Base-by-base conservation (phyloP, 2,329 filamentous ascomycete species). In the Cercospora sp. region DNA sequence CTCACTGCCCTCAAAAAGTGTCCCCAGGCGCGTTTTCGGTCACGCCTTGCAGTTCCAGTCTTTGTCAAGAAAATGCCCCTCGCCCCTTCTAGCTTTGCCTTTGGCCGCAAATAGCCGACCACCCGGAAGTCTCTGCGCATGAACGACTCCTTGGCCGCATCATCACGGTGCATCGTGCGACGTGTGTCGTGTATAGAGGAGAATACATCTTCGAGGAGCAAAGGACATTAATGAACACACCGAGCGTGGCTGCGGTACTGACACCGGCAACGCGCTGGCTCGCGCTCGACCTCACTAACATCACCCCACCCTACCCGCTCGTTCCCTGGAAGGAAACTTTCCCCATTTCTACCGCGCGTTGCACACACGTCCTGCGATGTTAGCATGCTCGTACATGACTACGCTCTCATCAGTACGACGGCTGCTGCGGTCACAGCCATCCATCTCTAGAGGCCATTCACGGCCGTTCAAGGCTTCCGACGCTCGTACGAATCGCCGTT, bases 21-120 rank as follows among this genome's bases (percentile, higher is more conserved):
- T 37, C 32, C 16, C 37, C 55, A n/a, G n/a, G 34, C 40, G 26
- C 40, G 43, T 63, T 63, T 53, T 32, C 43, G 32, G 62, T 58
- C 62, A 59, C 62, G 62, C 62, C 62, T 65, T 65, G 62, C 62
- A 53, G 40, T 10, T 53, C 18, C 55, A 59, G 32, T 59, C 55
- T 59, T 59, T 37, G 55, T 37, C 28, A 59, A 32, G 55, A 32
- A 58, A 58, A 58, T 28, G 24, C 45, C 45, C 45, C 45, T 49
- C 34, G 60, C 40, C 28, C 13, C 53, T 59, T 59, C 55, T 34
- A 34, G 28, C 16, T 58, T 58, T 51, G 16, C 32, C 21, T 49
- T 63, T 57, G 61, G 45, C 66, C 63, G 66, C 61, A 49, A 60
- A 51, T 68, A 61, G 59, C 65, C 65, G 65, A 66, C 59, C 21